phyloP scores from a whole-genome alignment of 495 filamentous ascomycete genomes.

The Penicillium mononematosum region DNA sequence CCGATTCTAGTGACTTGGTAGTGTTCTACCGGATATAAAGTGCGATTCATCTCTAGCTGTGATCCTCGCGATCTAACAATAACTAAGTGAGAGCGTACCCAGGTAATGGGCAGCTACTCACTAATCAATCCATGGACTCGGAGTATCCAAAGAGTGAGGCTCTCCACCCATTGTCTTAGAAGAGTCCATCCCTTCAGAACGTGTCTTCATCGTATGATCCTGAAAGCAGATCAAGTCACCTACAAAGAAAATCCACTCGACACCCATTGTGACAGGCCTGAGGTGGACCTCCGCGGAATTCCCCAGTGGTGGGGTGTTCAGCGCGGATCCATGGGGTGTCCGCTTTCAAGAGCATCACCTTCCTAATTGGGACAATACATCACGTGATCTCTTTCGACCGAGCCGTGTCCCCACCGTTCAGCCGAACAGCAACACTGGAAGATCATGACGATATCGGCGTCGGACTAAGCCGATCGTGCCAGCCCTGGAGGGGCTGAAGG shows the following conservation, averaged over 20 bases:
- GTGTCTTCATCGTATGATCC: neutral
- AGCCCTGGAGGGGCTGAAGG: slow-evolving; percentile 2
- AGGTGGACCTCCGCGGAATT: slow-evolving; percentile 14
- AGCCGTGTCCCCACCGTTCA: neutral
- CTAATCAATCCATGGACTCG: neutral
- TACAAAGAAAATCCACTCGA: neutral
- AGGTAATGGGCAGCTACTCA: neutral
- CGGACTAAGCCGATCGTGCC: neutral
- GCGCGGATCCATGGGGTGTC: neutral
- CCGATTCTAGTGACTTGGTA: neutral
- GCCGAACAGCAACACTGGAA: neutral
- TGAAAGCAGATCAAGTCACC: neutral
- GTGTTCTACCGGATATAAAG: neutral
- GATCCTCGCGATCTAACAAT: neutral
- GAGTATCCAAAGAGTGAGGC: neutral
- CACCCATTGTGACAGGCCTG: neutral
- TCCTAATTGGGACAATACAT: slow-evolving; percentile 14
- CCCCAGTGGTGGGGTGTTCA: slow-evolving; percentile 4
- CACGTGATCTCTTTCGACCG: slow-evolving; percentile 19
- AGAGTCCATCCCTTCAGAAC: neutral
- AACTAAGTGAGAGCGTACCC: neutral
- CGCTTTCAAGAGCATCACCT: slow-evolving; percentile 16
- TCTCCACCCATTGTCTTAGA: neutral
- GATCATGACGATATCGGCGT: neutral
- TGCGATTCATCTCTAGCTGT: neutral